Conservation (phyloP, 352 stramenopile species). For the Globisporangium cystogenes region DNA sequence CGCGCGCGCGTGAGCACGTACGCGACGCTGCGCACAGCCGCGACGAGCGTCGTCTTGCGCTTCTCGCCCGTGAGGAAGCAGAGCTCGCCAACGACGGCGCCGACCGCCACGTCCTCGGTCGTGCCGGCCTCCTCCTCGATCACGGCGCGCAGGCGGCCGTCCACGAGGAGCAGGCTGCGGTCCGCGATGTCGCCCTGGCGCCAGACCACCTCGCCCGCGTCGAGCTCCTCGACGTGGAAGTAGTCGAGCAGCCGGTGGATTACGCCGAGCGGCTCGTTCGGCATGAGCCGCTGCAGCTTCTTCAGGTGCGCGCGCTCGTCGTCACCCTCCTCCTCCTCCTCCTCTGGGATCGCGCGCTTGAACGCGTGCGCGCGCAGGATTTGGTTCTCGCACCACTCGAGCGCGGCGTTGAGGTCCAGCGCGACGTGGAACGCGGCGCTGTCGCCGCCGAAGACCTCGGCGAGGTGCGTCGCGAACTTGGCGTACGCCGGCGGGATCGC, state of each 20-base stretch:
- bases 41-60: conserved; percentile 70
- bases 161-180: conserved; percentile 50
- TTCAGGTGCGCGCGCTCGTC: conserved; percentile 23
- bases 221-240: conserved; percentile 57
- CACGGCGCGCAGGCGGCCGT: conserved; percentile 57
- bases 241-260: conserved; percentile 69
- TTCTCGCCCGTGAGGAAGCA: conserved; percentile 79
- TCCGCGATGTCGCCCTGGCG: conserved; percentile 56
- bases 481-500: conserved; percentile 54
- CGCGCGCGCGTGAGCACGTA: conserved; percentile 55
- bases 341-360: conserved; percentile 13
- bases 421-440: conserved; percentile 47
- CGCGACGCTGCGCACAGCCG: conserved; percentile 48
- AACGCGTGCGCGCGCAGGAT: conserved; percentile 38
- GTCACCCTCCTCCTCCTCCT: conserved; percentile 1
- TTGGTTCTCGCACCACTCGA: conserved; percentile 70
- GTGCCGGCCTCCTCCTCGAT: conserved; percentile 78
- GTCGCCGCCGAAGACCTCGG: conserved; percentile 40
- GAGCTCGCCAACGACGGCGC: conserved; percentile 72
- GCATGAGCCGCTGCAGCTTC: conserved; percentile 61
- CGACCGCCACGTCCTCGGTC: conserved; percentile 60
- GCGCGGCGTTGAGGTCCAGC: conserved; percentile 50
- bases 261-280: conserved; percentile 51
- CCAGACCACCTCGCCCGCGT: conserved; percentile 59
- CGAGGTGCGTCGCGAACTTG: conserved; percentile 56